These are phyloP conservation scores for Colletotrichum endophyticum DNA, from an alignment of 2,329 filamentous ascomycete species.

Conservation along the genomic window DNA sequence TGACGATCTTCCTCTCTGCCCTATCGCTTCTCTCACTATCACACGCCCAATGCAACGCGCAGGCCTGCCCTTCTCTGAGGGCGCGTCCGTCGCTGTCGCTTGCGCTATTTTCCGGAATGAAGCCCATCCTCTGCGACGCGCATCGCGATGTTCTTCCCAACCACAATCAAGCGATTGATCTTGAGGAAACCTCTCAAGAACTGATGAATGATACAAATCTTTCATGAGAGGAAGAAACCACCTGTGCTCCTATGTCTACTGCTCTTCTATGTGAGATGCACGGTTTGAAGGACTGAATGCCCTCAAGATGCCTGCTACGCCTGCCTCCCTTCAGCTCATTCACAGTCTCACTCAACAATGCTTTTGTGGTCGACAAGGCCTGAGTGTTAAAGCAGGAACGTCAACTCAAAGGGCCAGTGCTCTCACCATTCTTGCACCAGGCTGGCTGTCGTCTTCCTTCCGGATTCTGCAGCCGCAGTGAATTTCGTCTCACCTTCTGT, in stretches of 20 bases:
- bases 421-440: background rate
- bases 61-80: background rate
- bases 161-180: slow-evolving; percentile 11
- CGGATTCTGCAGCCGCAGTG: background rate
- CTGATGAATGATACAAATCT: background rate
- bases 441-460: background rate
- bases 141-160: background rate
- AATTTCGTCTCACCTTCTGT: background rate
- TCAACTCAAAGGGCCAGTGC: background rate
- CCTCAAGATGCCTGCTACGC: background rate
- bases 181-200: background rate
- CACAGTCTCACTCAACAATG: background rate
- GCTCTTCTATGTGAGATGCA: background rate
- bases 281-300: background rate
- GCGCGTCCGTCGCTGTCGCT: background rate
- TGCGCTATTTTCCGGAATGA: slow-evolving; percentile 3
- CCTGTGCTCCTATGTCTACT: background rate
- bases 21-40: background rate
- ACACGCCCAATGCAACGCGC: slow-evolving; percentile 1
- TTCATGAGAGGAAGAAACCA: background rate
- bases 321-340: background rate
- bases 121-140: background rate
- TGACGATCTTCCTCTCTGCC: slow-evolving; percentile 5
- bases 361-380: background rate
- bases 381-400: background rate